Base-by-base conservation (phyloP, 83 land plant species). In the Picea mariana region DNA sequence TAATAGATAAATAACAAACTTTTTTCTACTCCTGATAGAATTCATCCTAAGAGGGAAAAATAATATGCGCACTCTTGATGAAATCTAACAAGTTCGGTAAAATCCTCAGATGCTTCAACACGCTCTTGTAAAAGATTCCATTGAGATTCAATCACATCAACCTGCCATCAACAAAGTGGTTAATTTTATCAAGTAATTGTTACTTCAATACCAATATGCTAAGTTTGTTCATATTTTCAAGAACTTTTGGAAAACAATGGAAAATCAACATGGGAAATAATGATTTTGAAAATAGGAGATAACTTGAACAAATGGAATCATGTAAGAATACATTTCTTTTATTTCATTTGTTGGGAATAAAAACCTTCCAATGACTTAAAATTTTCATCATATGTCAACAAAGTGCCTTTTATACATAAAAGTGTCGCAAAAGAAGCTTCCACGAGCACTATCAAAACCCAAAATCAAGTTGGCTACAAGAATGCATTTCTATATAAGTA, bases 81-180 rank as follows among this genome's bases (percentile, higher is more conserved):
- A 80, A 92, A 96, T 55, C 83, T 87, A n/a, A 95, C 97, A 58
- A 98, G 94, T 71, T 96, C 98, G 40, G 99, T 94, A 83, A 98
- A 98, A 87, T 98, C 99, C 80, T 91, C 93, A 38, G 99, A 98
- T 42, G 88, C 92, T 90, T 95, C 93, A 79, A 98, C 89, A 67
- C 91, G 92, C 76, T 92, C 92, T 91, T 98, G 99, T 78, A 98
- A 85, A 73, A 90, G 88, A 87, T 98, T 98, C 98, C 99, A 98
- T 69, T 98, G 99, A 78, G 99, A 95, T 84, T 98, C 98, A 82
- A 98, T 98, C 21, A 98, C 99, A 88, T 98, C 99, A 62, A 98
- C 99, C 99, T 98, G 85, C 47, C 78, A 81, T 85, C 69, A 15
- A 52, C 63, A 65, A 85, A 23, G 42, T 65, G 31, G 20, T 44